These are phyloP conservation scores for Dendrobium catenatum DNA, from an alignment of 106 monocot species.

Conservation along the genomic window DNA sequence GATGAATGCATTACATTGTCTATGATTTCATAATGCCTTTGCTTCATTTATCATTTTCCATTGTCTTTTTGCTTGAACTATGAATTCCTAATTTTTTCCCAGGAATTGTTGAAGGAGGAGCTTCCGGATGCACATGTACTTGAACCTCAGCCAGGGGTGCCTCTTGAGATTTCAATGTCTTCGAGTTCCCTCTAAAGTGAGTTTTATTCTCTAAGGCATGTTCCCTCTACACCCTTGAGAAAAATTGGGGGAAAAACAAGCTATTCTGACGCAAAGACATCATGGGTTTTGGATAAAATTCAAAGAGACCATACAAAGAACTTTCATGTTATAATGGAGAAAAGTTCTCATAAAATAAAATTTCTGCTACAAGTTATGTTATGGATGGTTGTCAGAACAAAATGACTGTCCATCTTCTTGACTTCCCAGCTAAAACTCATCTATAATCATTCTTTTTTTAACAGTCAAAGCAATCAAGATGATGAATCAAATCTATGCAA, in stretches of 20 bases:
- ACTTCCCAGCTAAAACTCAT: too few relatives aligned
- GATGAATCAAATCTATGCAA: background rate
- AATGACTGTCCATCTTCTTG: background rate
- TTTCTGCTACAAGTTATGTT: background rate
- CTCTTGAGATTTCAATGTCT: conserved; percentile 38
- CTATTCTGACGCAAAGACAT: background rate
- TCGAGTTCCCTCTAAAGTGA: conserved; percentile 10
- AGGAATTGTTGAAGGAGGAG: conserved; percentile 50
- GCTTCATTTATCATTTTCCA: background rate
- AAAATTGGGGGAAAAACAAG: background rate
- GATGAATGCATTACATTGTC: background rate
- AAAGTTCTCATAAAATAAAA: background rate
- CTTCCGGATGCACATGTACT: conserved; percentile 47
- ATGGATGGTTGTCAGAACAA: background rate
- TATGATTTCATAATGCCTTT: background rate
- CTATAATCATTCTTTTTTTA: background rate
- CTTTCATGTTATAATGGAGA: background rate
- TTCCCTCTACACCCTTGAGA: background rate
- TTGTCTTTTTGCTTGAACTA: background rate
- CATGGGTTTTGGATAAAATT: too few relatives aligned
- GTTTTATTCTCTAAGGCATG: background rate
- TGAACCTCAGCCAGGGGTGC: conserved; percentile 53
- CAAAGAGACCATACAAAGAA: background rate
- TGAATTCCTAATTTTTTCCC: conserved; percentile 1
- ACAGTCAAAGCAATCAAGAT: background rate